These are phyloP conservation scores for Puccinia triticina DNA, from an alignment of 1,284 basidiomycete genomes.

Conservation along the genomic window DNA sequence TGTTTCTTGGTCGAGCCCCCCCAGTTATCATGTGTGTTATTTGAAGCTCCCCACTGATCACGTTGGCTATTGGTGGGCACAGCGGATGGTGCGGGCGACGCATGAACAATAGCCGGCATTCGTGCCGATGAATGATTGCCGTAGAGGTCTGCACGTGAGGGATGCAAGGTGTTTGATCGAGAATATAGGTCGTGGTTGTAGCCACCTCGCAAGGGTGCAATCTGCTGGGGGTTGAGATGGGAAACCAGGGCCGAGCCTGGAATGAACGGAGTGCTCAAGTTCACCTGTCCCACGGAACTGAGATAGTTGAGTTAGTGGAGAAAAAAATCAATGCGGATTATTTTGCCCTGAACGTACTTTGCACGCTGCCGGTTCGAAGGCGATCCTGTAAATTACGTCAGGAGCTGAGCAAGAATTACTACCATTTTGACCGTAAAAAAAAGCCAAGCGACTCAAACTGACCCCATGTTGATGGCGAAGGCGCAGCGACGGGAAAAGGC, in stretches of 20 bases:
- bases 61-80: neutral
- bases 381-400: conserved; percentile 27
- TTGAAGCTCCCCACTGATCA: neutral
- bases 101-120: neutral
- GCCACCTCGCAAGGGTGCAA: neutral
- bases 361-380: conserved; percentile 37
- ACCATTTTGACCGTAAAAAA: neutral
- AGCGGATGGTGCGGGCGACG: neutral
- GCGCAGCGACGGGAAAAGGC: neutral
- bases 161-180: neutral
- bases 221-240: neutral
- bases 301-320: neutral
- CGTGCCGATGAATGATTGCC: neutral
- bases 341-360: conserved; percentile 20
- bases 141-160: neutral
- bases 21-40: neutral
- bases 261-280: conserved; percentile 40
- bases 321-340: neutral
- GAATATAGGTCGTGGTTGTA: conserved; percentile 10
- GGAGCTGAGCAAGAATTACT: neutral
- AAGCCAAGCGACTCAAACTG: neutral
- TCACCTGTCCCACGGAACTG: conserved; percentile 43
- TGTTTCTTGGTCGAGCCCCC: neutral
- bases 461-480: conserved; percentile 28
- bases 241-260: conserved; percentile 23